phyloP scores from a whole-genome alignment of 768 basidiomycete species.

The Xerocomus brunneocitrinus region DNA sequence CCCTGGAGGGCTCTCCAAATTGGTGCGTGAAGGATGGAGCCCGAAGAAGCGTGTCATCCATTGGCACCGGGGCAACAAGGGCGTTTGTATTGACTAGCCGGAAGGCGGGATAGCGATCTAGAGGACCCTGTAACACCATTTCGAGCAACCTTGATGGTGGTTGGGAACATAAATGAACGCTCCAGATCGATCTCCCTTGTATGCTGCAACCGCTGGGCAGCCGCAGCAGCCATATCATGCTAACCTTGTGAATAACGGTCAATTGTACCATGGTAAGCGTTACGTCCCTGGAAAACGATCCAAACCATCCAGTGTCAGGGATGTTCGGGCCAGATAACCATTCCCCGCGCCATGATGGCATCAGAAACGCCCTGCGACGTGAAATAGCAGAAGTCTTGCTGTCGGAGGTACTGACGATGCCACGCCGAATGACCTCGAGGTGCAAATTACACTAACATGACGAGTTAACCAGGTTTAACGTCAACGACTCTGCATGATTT shows the following conservation, averaged over 20 bases:
- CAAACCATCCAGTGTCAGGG: slow-evolving; percentile 25
- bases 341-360: neutral
- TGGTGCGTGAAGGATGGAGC: slow-evolving; percentile 20
- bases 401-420: neutral
- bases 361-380: neutral
- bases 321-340: slow-evolving; percentile 1
- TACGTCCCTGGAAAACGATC: slow-evolving; percentile 6
- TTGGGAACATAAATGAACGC: slow-evolving; percentile 2
- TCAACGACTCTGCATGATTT: neutral
- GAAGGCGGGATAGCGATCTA: neutral
- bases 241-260: neutral
- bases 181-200: slow-evolving; percentile 7
- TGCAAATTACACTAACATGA: neutral
- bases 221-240: slow-evolving; percentile 1
- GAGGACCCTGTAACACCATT: slow-evolving; percentile 12
- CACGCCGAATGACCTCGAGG: neutral
- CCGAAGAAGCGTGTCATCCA: slow-evolving; percentile 6
- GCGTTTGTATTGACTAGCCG: slow-evolving; percentile 10
- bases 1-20: slow-evolving; percentile 19
- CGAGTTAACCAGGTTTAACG: neutral
- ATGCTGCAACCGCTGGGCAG: neutral
- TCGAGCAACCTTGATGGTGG: neutral
- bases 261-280: slow-evolving; percentile 5
- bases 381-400: neutral
- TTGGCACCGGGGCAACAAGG: slow-evolving; percentile 14